Conservation (phyloP, 2,329 filamentous ascomycete genomes). For the Teratosphaeria nubilosa region DNA sequence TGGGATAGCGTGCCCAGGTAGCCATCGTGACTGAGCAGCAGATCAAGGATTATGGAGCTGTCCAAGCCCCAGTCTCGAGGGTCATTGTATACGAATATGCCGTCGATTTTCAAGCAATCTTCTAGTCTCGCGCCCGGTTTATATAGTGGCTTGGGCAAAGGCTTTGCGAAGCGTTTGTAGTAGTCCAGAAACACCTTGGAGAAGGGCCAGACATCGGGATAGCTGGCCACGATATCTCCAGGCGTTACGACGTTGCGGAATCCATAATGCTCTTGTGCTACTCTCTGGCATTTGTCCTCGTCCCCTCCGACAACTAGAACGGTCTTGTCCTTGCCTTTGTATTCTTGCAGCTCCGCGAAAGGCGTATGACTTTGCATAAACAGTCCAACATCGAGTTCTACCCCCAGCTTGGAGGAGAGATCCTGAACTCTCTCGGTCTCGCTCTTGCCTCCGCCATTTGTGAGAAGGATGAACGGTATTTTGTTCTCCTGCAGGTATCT, state of each 20-base stretch:
- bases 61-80: constrained; percentile 94
- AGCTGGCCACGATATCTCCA: constrained; percentile 65
- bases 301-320: constrained; percentile 41
- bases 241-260: constrained; percentile 64
- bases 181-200: constrained; percentile 53
- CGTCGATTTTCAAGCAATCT: constrained; percentile 66
- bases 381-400: constrained; percentile 55
- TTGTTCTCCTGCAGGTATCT: constrained; percentile 59
- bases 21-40: constrained; percentile 69
- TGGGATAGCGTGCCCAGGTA: constrained; percentile 69
- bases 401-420: constrained; percentile 54
- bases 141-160: constrained; percentile 43
- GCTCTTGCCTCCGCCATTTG: constrained; percentile 84
- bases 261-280: constrained; percentile 55
- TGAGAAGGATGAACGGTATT: constrained; percentile 88
- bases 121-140: constrained; percentile 32
- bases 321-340: constrained; percentile 45
- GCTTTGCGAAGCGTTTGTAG: constrained; percentile 49
- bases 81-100: constrained; percentile 90
- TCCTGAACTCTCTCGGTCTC: constrained; percentile 65
- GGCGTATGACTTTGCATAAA: constrained; percentile 91
- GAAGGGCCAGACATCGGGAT: constrained; percentile 77
- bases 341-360: constrained; percentile 60
- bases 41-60: constrained; percentile 70
- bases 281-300: constrained; percentile 50